Evolutionary conservation across 768 basidiomycete genomes (phyloP).

Genomic region (Paxillus ammoniavirescens): DNA sequence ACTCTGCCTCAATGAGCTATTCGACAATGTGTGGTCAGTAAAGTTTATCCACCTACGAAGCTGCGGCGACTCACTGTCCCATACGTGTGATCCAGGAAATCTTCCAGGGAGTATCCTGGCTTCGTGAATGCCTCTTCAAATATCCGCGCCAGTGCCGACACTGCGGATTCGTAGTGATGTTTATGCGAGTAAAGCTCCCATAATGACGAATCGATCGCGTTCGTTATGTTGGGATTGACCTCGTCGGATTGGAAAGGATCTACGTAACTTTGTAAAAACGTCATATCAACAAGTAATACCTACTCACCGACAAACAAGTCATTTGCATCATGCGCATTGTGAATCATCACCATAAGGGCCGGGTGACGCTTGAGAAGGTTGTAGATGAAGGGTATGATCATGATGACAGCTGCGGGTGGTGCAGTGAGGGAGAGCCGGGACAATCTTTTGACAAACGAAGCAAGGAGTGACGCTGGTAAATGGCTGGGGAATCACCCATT

Average conservation of each 20-base stretch:
- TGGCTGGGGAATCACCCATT: slow-evolving; percentile 49
- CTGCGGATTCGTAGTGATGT: slow-evolving; percentile 79
- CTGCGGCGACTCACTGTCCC: slow-evolving; percentile 55
- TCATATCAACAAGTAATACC: neutral
- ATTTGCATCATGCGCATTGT: slow-evolving; percentile 49
- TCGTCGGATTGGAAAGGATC: slow-evolving; percentile 74
- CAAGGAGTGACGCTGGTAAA: slow-evolving; percentile 86
- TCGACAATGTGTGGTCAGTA: slow-evolving; percentile 3
- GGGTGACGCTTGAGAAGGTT: slow-evolving; percentile 93
- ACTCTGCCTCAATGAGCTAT: slow-evolving; percentile 87
- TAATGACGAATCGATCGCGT: slow-evolving; percentile 82
- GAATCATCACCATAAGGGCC: slow-evolving; percentile 90
- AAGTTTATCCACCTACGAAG: neutral
- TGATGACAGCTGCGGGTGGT: slow-evolving; percentile 87
- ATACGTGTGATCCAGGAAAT: slow-evolving; percentile 94
- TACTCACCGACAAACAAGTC: slow-evolving; percentile 34
- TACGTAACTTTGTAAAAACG: slow-evolving; percentile 17
- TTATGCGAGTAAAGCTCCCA: slow-evolving; percentile 89
- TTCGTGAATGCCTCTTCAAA: slow-evolving; percentile 95
- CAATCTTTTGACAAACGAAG: slow-evolving; percentile 92
- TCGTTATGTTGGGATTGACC: slow-evolving; percentile 69
- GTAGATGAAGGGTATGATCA: slow-evolving; percentile 91
- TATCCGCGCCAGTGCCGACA: slow-evolving; percentile 86
- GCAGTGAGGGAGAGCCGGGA: slow-evolving; percentile 80
- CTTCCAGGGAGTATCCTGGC: slow-evolving; percentile 85